Conservation (phyloP, 202 grass and related monocot genomes). For the Dendrocalamus latiflorus region DNA sequence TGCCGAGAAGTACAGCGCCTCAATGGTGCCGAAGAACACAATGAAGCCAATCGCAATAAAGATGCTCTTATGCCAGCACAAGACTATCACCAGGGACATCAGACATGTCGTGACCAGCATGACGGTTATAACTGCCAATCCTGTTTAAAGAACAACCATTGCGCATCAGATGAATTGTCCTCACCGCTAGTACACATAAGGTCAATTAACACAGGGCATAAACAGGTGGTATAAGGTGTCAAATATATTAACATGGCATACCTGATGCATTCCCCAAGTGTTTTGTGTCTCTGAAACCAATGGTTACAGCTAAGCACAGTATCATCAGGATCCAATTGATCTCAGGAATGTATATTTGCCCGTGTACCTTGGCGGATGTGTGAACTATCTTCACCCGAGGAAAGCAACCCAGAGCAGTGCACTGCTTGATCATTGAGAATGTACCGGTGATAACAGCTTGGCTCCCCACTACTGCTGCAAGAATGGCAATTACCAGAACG, state of each 20-base stretch:
- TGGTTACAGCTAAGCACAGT: constrained; percentile 82
- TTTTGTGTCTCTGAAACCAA: constrained; percentile 96
- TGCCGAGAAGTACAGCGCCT: constrained; percentile 91
- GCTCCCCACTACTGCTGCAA: constrained; percentile 92
- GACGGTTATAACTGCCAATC: constrained; percentile 94
- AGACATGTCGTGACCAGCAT: constrained; percentile 95
- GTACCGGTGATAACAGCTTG: constrained; percentile 94
- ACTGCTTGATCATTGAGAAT: constrained; percentile 97
- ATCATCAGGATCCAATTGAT: constrained; percentile 98
- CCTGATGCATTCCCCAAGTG: constrained; percentile 91
- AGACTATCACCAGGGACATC: constrained; percentile 94
- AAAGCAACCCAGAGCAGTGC: constrained; percentile 86
- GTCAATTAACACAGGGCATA: background rate
- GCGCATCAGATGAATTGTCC: background rate
- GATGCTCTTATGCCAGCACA: constrained; percentile 93
- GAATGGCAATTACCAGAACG: constrained; percentile 83
- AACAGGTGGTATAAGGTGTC: background rate
- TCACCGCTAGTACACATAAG: background rate
- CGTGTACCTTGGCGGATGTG: constrained; percentile 79
- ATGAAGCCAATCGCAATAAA: constrained; percentile 71
- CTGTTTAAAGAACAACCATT: constrained; percentile 37
- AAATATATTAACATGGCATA: constrained; percentile 17
- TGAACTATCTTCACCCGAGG: constrained; percentile 92
- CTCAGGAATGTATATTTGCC: constrained; percentile 96
- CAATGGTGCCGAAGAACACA: constrained; percentile 88